Base-by-base conservation (phyloP, 2,329 filamentous ascomycete genomes). In the Fusarium caatingaense region DNA sequence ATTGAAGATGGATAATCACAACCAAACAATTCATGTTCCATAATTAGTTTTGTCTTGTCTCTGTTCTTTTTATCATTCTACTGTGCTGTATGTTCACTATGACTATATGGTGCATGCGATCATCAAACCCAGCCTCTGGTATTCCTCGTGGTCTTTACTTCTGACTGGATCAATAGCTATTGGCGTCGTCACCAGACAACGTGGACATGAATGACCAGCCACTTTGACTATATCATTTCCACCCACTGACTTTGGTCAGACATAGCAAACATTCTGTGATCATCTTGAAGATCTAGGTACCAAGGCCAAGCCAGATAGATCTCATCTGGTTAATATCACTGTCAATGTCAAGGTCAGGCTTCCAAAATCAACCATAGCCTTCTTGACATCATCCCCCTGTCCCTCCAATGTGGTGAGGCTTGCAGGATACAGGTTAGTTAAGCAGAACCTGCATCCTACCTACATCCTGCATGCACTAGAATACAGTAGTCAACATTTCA, bases 181-280 rank as follows among this genome's bases (percentile, higher is more conserved):
- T 46, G 60, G 59, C 60, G 68, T 68, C 66, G 71, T 72, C 66
- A 74, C 70, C 61, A 40, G 50, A 56, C 51, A 72, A 58, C 71
- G 68, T 66, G 56, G 44, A 62, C 71, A 51, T 62, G 37, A 63
- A 46, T 55, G 32, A 48, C 69, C 69, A 72, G 48, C 66, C 64
- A 66, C 66, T 64, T 55, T 15, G 12, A 48, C 23, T 57, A 27
- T n/a, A 61, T 64, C 44, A 64, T 48, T 44, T 32, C 23, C 34
- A 53, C 34, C 34, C 12, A 27, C 5, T 10, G 11, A 37, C 11
- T 34, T 4, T 18, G 11, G 34, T 15, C n/a, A 37, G 34, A 37
- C 10, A 37, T 37, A 18, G 16, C 18, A 37, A 37, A 12, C 34
- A n/a, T 37, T 37, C 3, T 37, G 18, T 37, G 11, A 10, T n/a